Percentiles rank a stretch among this genome's conserved stretches.
Conservation (phyloP, 345 rosid genomes). For the Eucalyptus cloeziana region DNA sequence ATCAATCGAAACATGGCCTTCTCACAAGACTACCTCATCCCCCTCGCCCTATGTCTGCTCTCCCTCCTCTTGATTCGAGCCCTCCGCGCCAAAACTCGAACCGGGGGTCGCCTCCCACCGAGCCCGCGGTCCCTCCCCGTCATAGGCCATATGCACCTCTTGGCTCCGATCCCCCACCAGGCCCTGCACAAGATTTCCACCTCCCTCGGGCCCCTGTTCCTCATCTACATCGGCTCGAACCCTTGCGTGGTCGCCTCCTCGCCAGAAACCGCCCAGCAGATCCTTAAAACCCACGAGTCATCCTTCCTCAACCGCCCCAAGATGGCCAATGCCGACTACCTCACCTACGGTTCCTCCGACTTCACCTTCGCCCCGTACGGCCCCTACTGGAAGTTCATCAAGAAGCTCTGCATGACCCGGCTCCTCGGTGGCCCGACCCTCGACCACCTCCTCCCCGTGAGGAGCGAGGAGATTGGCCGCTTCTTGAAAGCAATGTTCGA, state of each 20-base stretch:
- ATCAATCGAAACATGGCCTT: constrained; percentile 4
- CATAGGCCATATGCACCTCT: constrained; percentile 67
- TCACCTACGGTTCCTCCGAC: constrained; percentile 69
- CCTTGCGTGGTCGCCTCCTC: constrained; percentile 56
- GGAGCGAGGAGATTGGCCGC: constrained; percentile 28
- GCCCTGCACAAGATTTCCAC: constrained; percentile 53
- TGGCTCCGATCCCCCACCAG: constrained; percentile 48
- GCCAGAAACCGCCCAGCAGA: constrained; percentile 37
- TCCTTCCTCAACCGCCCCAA: constrained; percentile 47
- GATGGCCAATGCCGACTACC: constrained; percentile 42
- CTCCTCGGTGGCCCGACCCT: constrained; percentile 42
- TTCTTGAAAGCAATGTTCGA: constrained; percentile 17
- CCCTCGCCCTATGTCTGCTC: constrained; percentile 4
- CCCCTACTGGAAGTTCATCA: constrained; percentile 70
- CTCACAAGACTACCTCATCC: background rate
- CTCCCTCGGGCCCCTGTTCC: constrained; percentile 40
- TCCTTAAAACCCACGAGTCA: constrained; percentile 47
- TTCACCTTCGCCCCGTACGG: constrained; percentile 62
- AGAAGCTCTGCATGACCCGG: constrained; percentile 58
- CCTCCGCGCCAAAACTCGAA: background rate
- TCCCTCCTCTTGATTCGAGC: constrained; percentile 4
- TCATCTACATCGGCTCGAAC: constrained; percentile 59
- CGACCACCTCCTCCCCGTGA: constrained; percentile 24
- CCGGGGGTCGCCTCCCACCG: constrained; percentile 28
- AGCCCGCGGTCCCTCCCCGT: constrained; percentile 49